phyloP scores from a whole-genome alignment of 2,329 filamentous ascomycete genomes.

The Thermoascus crustaceus region DNA sequence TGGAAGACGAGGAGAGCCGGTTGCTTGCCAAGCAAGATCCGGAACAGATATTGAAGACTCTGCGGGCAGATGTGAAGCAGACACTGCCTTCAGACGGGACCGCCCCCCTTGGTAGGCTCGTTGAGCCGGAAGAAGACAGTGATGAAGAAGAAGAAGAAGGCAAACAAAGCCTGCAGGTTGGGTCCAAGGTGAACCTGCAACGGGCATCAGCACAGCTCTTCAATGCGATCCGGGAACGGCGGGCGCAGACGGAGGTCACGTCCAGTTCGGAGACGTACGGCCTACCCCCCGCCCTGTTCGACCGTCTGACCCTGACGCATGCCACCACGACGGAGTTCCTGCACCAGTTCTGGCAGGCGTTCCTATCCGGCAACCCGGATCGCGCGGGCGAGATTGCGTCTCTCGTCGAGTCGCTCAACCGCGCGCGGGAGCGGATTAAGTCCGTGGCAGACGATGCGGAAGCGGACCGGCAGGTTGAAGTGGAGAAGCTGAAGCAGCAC shows the following conservation, averaged over 20 bases:
- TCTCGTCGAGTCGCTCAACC: slow-evolving; percentile 70
- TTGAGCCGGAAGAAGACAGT: slow-evolving; percentile 47
- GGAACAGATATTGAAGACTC: slow-evolving; percentile 54
- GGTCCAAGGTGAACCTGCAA: slow-evolving; percentile 59
- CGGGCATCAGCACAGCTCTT: slow-evolving; percentile 50
- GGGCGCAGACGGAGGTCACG: slow-evolving; percentile 34
- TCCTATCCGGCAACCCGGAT: slow-evolving; percentile 77
- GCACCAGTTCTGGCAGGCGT: slow-evolving; percentile 94
- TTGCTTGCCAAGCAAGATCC: slow-evolving; percentile 64
- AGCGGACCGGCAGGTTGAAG: slow-evolving; percentile 57
- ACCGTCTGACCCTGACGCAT: slow-evolving; percentile 66
- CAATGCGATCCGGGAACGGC: slow-evolving; percentile 50
- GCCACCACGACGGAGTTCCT: slow-evolving; percentile 92
- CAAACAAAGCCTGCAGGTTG: slow-evolving; percentile 51
- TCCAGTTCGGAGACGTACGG: slow-evolving; percentile 35
- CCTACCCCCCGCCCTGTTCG: slow-evolving; percentile 46
- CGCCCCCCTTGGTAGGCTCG: slow-evolving; percentile 57
- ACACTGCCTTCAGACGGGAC: slow-evolving; percentile 47
- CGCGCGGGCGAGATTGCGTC: slow-evolving; percentile 73
- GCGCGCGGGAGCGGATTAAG: slow-evolving; percentile 69
- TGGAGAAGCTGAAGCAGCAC: slow-evolving; percentile 60
- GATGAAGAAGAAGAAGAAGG: slow-evolving; percentile 52
- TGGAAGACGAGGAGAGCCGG: slow-evolving; percentile 40
- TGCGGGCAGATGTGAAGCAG: slow-evolving; percentile 53
- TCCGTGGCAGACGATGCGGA: slow-evolving; percentile 76